Conservation (phyloP, 176 grass and related monocot genomes). For the Echinochloa phyllopogon region DNA sequence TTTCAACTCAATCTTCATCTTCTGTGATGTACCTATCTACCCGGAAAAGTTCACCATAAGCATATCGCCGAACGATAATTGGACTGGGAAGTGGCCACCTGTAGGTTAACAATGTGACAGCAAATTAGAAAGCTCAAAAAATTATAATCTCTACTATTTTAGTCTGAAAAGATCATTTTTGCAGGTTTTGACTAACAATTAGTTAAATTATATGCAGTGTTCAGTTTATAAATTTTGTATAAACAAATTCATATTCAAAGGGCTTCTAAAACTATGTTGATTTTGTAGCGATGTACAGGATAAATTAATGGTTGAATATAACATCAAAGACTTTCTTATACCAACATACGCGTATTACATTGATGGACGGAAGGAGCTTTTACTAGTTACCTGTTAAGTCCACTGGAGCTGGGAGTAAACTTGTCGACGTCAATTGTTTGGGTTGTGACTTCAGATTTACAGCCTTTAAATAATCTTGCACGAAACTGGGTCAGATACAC, state of each 20-base stretch:
- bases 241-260: too few relatives aligned
- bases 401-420: constrained; percentile 5
- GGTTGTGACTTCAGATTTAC: constrained; percentile 14
- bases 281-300: too few relatives aligned
- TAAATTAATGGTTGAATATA: too few relatives aligned
- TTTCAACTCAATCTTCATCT: too few relatives aligned
- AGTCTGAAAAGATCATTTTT: too few relatives aligned
- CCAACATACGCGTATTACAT: too few relatives aligned
- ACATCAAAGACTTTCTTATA: too few relatives aligned
- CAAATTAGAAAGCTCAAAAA: neutral
- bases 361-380: too few relatives aligned
- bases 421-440: constrained; percentile 21
- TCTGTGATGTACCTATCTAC: neutral
- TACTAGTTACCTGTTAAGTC: constrained; percentile 8
- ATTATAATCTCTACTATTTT: too few relatives aligned
- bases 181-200: too few relatives aligned
- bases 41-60: neutral
- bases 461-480: neutral
- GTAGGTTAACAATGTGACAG: neutral
- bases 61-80: neutral
- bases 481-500: constrained; percentile 21
- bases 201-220: too few relatives aligned
- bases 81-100: neutral
- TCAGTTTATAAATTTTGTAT: too few relatives aligned
- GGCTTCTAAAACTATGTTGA: constrained; percentile 17